These are phyloP conservation scores for Fagopyrum homotropicum DNA, from an alignment of 148 eudicot genomes.

Conservation along the genomic window DNA sequence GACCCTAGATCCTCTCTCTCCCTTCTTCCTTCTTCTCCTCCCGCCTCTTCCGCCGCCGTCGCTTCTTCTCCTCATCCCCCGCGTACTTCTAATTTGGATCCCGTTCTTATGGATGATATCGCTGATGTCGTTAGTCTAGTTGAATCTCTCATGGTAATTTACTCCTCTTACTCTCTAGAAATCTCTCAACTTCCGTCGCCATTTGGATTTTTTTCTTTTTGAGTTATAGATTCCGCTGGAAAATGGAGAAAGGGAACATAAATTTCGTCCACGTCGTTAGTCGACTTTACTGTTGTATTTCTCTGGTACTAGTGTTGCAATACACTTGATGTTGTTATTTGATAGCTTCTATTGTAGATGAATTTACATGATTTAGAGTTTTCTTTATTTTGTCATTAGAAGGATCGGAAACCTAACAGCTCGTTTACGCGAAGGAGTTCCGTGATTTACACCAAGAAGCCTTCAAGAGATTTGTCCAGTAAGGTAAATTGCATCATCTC, in stretches of 20 bases:
- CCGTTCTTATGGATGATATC: constrained; percentile 4
- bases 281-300: not conserved
- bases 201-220: not conserved
- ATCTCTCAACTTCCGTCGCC: constrained; percentile 5
- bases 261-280: not conserved
- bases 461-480: constrained; percentile 60
- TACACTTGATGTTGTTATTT: not conserved
- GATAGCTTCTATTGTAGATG: not conserved
- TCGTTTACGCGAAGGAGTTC: constrained; percentile 75
- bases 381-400: not conserved
- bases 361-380: not conserved
- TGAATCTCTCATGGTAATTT: constrained; percentile 11
- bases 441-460: constrained; percentile 70
- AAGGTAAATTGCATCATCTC: constrained; percentile 35
- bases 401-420: constrained; percentile 54
- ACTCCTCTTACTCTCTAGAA: not conserved
- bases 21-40: not conserved
- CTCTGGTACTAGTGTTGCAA: not conserved
- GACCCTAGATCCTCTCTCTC: constrained; percentile 8
- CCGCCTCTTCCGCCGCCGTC: constrained; percentile 7
- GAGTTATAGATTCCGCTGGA: not conserved
- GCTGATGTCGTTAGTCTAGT: constrained; percentile 11
- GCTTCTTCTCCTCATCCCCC: not conserved
- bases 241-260: not conserved
- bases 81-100: constrained; percentile 8